A percentile compares a stretch with the other conserved stretches of the same genome.
Conservation (phyloP, 306 rosid species). For the Vicia sativa region DNA sequence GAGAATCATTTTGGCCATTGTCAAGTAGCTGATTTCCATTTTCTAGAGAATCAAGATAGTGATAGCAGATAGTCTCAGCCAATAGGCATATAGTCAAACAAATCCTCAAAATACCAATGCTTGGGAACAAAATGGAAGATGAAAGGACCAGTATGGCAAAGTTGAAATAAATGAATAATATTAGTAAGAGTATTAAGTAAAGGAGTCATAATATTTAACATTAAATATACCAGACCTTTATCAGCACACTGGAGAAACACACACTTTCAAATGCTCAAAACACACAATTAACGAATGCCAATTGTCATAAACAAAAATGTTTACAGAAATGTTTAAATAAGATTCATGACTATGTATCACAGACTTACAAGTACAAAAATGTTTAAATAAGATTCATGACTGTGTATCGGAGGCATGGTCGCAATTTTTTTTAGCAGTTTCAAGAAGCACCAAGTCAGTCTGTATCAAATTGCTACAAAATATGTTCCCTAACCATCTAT, state of each 20-base stretch:
- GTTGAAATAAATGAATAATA: not conserved
- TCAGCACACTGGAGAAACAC: not conserved
- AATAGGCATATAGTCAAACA: not conserved
- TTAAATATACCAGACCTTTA: not conserved
- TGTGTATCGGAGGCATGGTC: not conserved
- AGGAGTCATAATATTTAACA: too few relatives aligned
- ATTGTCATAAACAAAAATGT: slow-evolving; percentile 11
- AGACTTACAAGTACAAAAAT: not conserved
- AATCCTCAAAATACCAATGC: not conserved
- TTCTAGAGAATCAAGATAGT: not conserved
- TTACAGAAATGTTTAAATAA: slow-evolving; percentile 7
- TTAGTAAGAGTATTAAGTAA: too few relatives aligned
- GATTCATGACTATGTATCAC: slow-evolving; percentile 20
- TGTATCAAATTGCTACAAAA: slow-evolving; percentile 16
- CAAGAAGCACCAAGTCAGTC: slow-evolving; percentile 17
- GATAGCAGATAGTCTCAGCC: not conserved
- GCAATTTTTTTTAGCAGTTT: slow-evolving; percentile 2
- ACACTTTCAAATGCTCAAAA: slow-evolving; percentile 1
- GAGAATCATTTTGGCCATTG: too few relatives aligned
- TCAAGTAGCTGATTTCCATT: not conserved
- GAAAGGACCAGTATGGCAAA: not conserved
- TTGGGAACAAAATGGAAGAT: not conserved
- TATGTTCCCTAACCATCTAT: not conserved
- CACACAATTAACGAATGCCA: slow-evolving; percentile 24
- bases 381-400: slow-evolving; percentile 18